Evolutionary conservation across 306 rosid genomes (phyloP), one percentile per base, ranked within the genome.

Genomic region (Biancaea sappan): DNA sequence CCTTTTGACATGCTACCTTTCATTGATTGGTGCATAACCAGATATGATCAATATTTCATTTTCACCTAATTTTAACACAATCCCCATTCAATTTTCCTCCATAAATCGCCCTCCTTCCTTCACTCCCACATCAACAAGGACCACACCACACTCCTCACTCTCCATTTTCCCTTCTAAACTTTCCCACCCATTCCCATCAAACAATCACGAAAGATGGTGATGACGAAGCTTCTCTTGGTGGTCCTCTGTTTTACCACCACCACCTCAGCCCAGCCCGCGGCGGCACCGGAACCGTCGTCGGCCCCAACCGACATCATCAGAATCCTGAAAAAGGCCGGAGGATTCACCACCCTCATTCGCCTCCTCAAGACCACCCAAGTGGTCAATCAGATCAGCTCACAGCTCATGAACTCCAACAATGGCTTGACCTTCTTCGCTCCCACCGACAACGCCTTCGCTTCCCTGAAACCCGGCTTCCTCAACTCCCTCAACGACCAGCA

Each of bases 281-380:
- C 58, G 19, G 84, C 91, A 0, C 93, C 93, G 6, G 50, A 86
- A 64, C 87, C 86, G 0, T 68, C 90, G 3, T 80, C 82, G 9
- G 81, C 86, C n/a, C 91, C 96, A 1, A 84, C 88, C n/a, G 89
- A 86, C 34, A 64, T 88, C 26, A 77, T 84, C 64, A 79, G 86
- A 71, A 83, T 88, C 77, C 85, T 90, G 0, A 88, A 84, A 32
- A 90, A 88, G 60, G 88, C 89, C 0, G 88, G 91, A 15, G 88
- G 86, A 0, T 90, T 84, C 84, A 81, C 85, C 38, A 71, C 89
- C 2, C 73, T 90, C 11, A 84, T 90, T 63, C 90, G 92, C 46
- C 88, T 90, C 5, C 75, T 90, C 13, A 77, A 78, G 63, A 88
- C 84, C 34, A 90, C 96, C 5, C 89, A 90, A 81, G 93, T 86